Conservation (phyloP, 2,329 filamentous ascomycete genomes). For the Tolypocladium album region DNA sequence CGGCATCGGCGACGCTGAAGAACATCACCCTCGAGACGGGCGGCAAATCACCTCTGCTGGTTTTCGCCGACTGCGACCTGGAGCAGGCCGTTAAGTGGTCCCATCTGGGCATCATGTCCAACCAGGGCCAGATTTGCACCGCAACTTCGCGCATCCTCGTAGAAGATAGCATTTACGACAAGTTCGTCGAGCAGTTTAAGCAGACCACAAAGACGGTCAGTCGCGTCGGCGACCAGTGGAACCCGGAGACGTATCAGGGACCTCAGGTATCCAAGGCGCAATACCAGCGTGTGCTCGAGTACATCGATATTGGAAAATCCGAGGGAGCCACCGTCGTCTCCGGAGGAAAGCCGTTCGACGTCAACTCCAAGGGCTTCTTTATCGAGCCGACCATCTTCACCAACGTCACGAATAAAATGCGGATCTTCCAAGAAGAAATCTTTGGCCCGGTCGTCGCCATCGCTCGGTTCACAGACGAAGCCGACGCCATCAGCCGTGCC, state of each 20-base stretch:
- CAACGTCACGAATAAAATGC: slow-evolving; percentile 29
- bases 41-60: slow-evolving; percentile 53
- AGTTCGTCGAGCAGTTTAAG: slow-evolving; percentile 54
- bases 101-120: slow-evolving; percentile 41
- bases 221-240: slow-evolving; percentile 61
- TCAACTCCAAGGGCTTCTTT: slow-evolving; percentile 29
- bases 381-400: slow-evolving; percentile 35
- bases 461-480: slow-evolving; percentile 29
- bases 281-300: slow-evolving; percentile 59
- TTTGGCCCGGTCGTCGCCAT: slow-evolving; percentile 35
- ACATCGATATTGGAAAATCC: slow-evolving; percentile 58
- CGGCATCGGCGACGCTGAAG: slow-evolving; percentile 55
- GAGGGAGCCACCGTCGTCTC: slow-evolving; percentile 56
- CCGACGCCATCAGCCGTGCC: slow-evolving; percentile 29
- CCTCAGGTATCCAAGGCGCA: slow-evolving; percentile 64
- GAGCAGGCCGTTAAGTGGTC: slow-evolving; percentile 56
- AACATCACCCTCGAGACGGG: slow-evolving; percentile 58
- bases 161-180: slow-evolving; percentile 48
- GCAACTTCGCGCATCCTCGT: slow-evolving; percentile 56
- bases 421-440: slow-evolving; percentile 34
- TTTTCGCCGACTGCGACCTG: slow-evolving; percentile 56
- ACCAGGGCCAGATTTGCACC: slow-evolving; percentile 57
- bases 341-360: slow-evolving; percentile 44
- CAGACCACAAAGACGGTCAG: slow-evolving; percentile 46
- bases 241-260: slow-evolving; percentile 59